A percentile compares a stretch with the other conserved stretches of the same genome.
These are phyloP conservation scores for Backusella luteola DNA, from an alignment of 192 early-diverging fungal species.

Conservation along the genomic window DNA sequence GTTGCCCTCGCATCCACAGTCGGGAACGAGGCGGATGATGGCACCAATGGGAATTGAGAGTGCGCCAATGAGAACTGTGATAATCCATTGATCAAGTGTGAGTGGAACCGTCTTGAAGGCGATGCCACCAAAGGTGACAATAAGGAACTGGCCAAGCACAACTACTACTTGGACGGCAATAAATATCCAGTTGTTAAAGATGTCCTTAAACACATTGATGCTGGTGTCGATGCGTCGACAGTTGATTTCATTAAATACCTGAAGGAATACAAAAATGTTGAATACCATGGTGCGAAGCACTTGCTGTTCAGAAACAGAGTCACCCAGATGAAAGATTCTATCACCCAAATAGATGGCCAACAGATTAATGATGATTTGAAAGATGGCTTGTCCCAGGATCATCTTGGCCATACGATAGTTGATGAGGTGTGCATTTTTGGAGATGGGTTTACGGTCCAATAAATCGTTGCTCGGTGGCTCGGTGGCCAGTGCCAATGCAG, in stretches of 20 bases:
- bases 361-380: slow-evolving; percentile 81
- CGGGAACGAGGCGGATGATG: slow-evolving; percentile 77
- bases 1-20: slow-evolving; percentile 43
- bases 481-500: slow-evolving; percentile 87
- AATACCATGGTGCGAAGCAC: slow-evolving; percentile 78
- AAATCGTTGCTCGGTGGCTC: slow-evolving; percentile 86
- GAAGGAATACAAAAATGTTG: slow-evolving; percentile 92
- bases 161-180: slow-evolving; percentile 71
- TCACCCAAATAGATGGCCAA: slow-evolving; percentile 55
- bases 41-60: slow-evolving; percentile 81
- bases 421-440: slow-evolving; percentile 74
- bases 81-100: slow-evolving; percentile 66
- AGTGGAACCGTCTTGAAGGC: slow-evolving; percentile 84
- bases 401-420: slow-evolving; percentile 86
- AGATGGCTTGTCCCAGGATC: slow-evolving; percentile 85
- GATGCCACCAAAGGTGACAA: slow-evolving; percentile 83
- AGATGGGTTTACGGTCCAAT: slow-evolving; percentile 76
- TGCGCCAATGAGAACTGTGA: slow-evolving; percentile 75
- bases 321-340: slow-evolving; percentile 56
- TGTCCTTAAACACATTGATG: slow-evolving; percentile 86
- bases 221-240: slow-evolving; percentile 76
- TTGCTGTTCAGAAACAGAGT: slow-evolving; percentile 40
- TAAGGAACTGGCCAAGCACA: slow-evolving; percentile 73
- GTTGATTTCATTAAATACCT: slow-evolving; percentile 95
- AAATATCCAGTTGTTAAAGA: slow-evolving; percentile 80